Evolutionary conservation across 1,284 basidiomycete species (phyloP).

Genomic region (Fereydounia khargensis): DNA sequence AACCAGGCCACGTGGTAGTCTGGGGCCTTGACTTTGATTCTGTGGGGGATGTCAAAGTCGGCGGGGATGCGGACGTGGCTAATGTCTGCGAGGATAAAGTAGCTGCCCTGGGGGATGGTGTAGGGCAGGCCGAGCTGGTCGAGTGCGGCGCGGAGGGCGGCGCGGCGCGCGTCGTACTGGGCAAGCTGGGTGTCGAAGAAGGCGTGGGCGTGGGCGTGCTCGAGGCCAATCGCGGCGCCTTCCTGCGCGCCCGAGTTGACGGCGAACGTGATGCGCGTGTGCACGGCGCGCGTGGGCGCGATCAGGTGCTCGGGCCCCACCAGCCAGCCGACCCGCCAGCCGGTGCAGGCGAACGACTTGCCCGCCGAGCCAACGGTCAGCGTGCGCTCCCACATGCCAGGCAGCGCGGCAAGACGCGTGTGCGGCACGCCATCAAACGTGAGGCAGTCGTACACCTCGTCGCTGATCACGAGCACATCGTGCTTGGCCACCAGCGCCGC

Average conservation of each 20-base stretch:
- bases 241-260: constrained; percentile 83
- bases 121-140: constrained; percentile 84
- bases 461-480: constrained; percentile 87
- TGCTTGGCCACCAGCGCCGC: constrained; percentile 84
- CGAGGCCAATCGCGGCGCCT: constrained; percentile 63
- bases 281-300: constrained; percentile 79
- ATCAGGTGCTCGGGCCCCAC: constrained; percentile 83
- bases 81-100: constrained; percentile 67
- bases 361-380: constrained; percentile 78
- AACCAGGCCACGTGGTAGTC: constrained; percentile 73
- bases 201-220: constrained; percentile 66
- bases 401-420: constrained; percentile 74
- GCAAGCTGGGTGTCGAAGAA: constrained; percentile 78
- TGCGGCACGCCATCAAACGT: constrained; percentile 85
- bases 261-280: constrained; percentile 91
- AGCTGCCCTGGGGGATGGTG: constrained; percentile 46
- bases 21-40: constrained; percentile 73
- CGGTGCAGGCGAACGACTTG: constrained; percentile 89
- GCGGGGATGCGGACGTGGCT: constrained; percentile 77
- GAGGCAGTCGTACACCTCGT: constrained; percentile 91
- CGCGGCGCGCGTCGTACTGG: constrained; percentile 79
- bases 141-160: constrained; percentile 72
- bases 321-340: constrained; percentile 96
- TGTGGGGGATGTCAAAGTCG: constrained; percentile 77
- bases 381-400: constrained; percentile 92